These are phyloP conservation scores for Trametes gibbosa DNA, from an alignment of 768 basidiomycete species.

Conservation along the genomic window DNA sequence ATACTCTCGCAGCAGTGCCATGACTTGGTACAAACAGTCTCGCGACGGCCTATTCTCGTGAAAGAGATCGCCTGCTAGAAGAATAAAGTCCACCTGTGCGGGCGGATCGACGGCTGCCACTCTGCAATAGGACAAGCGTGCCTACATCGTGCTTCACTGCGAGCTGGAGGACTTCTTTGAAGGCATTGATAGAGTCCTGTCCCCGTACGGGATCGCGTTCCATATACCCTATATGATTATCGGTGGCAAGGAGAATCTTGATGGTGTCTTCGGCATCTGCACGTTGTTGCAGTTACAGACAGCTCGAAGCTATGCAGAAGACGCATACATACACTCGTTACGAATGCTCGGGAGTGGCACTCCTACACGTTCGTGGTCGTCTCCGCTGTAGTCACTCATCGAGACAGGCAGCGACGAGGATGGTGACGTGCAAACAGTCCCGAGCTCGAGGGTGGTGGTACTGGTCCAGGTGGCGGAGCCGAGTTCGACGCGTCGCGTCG, in stretches of 20 bases:
- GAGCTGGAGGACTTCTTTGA: constrained; percentile 88
- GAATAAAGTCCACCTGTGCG: constrained; percentile 88
- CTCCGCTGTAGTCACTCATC: constrained; percentile 5
- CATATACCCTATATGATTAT: constrained; percentile 93
- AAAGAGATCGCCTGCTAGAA: constrained; percentile 94
- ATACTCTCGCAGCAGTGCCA: constrained; percentile 87
- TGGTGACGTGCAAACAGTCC: not conserved
- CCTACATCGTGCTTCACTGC: constrained; percentile 85
- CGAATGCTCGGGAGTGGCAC: constrained; percentile 35
- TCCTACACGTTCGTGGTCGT: constrained; percentile 22
- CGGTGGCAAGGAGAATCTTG: constrained; percentile 86
- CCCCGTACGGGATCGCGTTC: constrained; percentile 94
- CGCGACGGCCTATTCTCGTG: constrained; percentile 96
- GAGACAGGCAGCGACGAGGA: not conserved
- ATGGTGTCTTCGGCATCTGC: constrained; percentile 67
- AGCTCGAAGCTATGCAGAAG: not conserved
- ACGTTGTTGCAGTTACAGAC: not conserved
- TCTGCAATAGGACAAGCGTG: too few species aligned
- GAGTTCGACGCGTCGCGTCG: constrained; percentile 22
- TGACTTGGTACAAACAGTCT: constrained; percentile 85
- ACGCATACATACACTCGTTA: constrained; percentile 30
- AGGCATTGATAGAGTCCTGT: constrained; percentile 93
- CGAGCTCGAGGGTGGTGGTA: not conserved
- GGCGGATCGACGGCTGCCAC: not conserved
- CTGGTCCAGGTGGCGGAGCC: not conserved